Conservation (phyloP, 2,329 filamentous ascomycete genomes). For the Diaporthe sp. region DNA sequence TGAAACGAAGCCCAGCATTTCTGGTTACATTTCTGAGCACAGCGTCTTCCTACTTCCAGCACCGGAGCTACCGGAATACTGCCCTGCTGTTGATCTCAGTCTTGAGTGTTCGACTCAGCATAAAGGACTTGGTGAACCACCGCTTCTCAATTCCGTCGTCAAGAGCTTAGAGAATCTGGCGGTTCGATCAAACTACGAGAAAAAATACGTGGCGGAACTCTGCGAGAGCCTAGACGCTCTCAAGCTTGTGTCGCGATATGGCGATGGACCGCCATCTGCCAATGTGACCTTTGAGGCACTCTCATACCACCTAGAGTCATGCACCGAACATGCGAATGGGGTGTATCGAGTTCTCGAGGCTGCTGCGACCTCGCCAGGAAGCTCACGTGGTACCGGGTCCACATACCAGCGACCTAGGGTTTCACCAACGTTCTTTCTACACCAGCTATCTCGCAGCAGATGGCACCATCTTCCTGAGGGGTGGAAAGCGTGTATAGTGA, state of each 20-base stretch:
- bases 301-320: background rate
- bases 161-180: background rate
- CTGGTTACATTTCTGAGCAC: conserved; percentile 5
- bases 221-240: conserved; percentile 2
- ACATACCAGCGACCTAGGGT: conserved; percentile 47
- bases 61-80: background rate
- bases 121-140: background rate
- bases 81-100: no score
- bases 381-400: background rate
- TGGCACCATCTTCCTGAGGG: conserved; percentile 47
- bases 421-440: conserved; percentile 53
- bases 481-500: conserved; percentile 55
- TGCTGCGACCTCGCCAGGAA: background rate
- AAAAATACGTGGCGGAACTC: background rate
- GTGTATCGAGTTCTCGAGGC: background rate
- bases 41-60: conserved; percentile 2
- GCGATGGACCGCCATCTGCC: background rate
- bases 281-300: background rate
- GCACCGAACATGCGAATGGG: background rate
- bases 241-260: conserved; percentile 3
- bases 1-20: background rate
- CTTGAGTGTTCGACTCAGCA: background rate
- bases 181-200: background rate
- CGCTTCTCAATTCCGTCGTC: background rate
- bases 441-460: conserved; percentile 47